Evolutionary conservation across 306 rosid genomes (phyloP).

Genomic region (Nissolia schottii): DNA sequence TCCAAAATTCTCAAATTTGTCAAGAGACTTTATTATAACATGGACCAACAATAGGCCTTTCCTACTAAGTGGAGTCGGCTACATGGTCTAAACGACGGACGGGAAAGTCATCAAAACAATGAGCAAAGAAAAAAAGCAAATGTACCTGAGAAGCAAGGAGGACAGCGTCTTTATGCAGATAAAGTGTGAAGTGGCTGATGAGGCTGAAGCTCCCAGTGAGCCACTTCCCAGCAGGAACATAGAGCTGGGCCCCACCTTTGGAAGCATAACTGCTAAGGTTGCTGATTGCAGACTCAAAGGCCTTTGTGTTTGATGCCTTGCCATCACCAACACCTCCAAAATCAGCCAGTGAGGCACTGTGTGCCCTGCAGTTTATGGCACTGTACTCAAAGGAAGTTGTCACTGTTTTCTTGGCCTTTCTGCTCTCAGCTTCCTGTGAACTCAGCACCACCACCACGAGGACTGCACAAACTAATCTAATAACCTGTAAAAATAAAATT

Average conservation of each 20-base stretch:
- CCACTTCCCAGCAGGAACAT: constrained; percentile 83
- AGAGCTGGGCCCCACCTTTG: constrained; percentile 54
- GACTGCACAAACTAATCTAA: constrained; percentile 18
- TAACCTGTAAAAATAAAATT: constrained; percentile 23
- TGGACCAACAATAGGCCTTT: not conserved
- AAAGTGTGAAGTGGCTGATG: constrained; percentile 66
- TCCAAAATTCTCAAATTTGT: not conserved
- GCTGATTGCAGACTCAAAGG: constrained; percentile 54
- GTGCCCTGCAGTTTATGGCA: constrained; percentile 61
- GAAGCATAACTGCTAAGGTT: constrained; percentile 50
- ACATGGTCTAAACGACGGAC: too few species aligned
- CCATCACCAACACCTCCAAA: constrained; percentile 91
- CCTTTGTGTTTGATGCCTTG: constrained; percentile 59
- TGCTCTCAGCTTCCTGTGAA: constrained; percentile 43
- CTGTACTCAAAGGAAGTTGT: constrained; percentile 43
- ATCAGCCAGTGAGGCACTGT: constrained; percentile 63
- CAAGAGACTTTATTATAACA: not conserved
- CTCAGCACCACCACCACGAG: constrained; percentile 34
- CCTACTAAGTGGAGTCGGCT: too few species aligned
- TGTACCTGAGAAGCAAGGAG: constrained; percentile 81
- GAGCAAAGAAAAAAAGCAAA: not conserved
- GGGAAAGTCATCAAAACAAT: not conserved
- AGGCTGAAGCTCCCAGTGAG: constrained; percentile 79
- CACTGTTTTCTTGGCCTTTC: constrained; percentile 17
- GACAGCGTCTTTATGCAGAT: constrained; percentile 57